Base-by-base conservation (phyloP, 345 rosid species). In the Arabis hirsuta region DNA sequence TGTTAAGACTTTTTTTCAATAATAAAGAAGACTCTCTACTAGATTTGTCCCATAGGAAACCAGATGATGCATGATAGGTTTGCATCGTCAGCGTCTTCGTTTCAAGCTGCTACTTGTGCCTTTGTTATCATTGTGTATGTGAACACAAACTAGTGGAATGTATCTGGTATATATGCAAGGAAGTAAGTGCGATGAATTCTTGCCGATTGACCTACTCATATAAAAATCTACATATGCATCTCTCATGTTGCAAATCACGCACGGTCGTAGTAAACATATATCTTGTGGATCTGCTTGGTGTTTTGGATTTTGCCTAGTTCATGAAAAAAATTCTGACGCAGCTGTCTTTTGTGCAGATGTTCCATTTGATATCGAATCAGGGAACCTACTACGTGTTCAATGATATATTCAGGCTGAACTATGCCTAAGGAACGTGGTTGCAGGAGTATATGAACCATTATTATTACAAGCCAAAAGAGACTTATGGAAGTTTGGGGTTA, bases 371-470 rank as follows among this genome's bases (percentile, higher is more conserved):
- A 84, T 88, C 97, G 58, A 86, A 87, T 27, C 94, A 86, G 67
- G 97, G 98, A 81, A 87, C 83, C 90, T 90, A 84, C 73, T 90
- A 86, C 51, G 98, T 94, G 82, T 78, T 84, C 69, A 94, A 89
- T 53, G 98, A 90, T 76, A 91, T 91, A 67, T 94, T 90, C 95
- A 87, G 98, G 86, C 77, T 94, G 86, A 94, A 94, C 90, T 90
- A 87, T 73, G 94, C 97, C 3, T 90, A 91, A 90, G 47, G 62
- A 31, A 56, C 5, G 34, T 32, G 42, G 43, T 51, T 57, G 55
- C 6, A 38, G 51, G 63, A 58, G 24, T 22, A 43, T 32, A 43
- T 36, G 51, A n/a, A 43, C 57, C 68, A 22, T 22, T 22, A 54
- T 62, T 6, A 10, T 55, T 19, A 7, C 36, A 63, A 47, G 11